phyloP scores from a whole-genome alignment of 2,329 filamentous ascomycete genomes.

The Aspergillus tanneri region DNA sequence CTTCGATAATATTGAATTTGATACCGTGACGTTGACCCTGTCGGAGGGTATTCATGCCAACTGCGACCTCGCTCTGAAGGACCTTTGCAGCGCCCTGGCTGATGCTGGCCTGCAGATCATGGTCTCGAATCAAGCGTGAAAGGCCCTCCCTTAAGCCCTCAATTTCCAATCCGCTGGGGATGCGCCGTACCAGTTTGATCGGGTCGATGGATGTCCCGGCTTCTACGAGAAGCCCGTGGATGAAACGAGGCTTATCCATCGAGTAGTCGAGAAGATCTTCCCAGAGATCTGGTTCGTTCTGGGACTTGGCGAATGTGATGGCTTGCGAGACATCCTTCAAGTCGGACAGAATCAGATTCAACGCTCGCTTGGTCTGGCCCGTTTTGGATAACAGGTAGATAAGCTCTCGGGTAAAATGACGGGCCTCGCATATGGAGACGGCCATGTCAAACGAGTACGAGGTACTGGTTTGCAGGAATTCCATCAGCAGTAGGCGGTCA shows the following conservation, averaged over 20 bases:
- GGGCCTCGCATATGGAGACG: conserved; percentile 72
- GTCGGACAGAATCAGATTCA: conserved; percentile 92
- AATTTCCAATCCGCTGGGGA: conserved; percentile 90
- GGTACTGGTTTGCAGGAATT: conserved; percentile 80
- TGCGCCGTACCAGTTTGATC: conserved; percentile 82
- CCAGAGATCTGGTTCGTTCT: conserved; percentile 91
- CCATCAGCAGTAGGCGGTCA: conserved; percentile 76
- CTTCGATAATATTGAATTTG: conserved; percentile 72
- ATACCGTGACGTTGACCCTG: conserved; percentile 79
- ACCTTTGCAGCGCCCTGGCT: conserved; percentile 85
- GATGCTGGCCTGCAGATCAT: conserved; percentile 92
- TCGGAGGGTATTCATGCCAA: conserved; percentile 76
- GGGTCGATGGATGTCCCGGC: conserved; percentile 93
- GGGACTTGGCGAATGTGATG: conserved; percentile 90
- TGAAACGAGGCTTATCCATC: conserved; percentile 97
- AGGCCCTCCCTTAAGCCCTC: conserved; percentile 85
- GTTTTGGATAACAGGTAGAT: conserved; percentile 95
- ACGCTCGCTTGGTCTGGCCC: conserved; percentile 84
- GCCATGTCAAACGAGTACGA: conserved; percentile 79
- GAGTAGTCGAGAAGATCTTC: conserved; percentile 91
- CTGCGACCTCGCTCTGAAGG: conserved; percentile 79
- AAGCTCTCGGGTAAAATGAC: conserved; percentile 84
- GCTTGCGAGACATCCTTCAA: conserved; percentile 87
- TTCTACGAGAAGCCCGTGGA: conserved; percentile 85
- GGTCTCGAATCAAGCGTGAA: conserved; percentile 87